These are phyloP conservation scores for Cladosporium velox DNA, from an alignment of 2,329 filamentous ascomycete species.

Conservation along the genomic window DNA sequence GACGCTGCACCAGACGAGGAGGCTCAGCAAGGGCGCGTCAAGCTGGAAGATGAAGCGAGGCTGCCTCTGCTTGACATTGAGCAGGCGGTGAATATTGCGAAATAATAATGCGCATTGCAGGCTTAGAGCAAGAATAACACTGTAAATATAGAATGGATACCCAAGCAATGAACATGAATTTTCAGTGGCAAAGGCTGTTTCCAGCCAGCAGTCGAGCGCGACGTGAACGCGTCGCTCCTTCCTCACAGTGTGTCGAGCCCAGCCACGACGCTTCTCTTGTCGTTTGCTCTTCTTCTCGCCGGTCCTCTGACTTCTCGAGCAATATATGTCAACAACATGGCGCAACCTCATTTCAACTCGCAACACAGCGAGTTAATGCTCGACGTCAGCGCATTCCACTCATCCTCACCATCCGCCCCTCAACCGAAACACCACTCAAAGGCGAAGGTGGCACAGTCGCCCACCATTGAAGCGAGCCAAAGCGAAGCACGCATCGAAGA, in stretches of 20 bases:
- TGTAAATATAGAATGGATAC: neutral
- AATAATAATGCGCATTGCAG: neutral
- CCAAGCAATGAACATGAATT: neutral
- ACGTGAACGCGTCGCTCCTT: conserved; percentile 12
- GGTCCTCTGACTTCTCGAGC: neutral
- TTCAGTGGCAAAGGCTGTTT: neutral
- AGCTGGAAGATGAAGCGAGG: conserved; percentile 8
- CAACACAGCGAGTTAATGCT: conserved; percentile 25
- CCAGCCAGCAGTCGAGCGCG: neutral
- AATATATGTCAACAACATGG: conserved; percentile 18
- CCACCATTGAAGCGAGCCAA: conserved; percentile 8
- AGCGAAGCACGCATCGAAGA: neutral
- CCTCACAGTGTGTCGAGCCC: neutral
- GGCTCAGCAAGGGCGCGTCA: neutral
- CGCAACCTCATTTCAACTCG: conserved; percentile 14
- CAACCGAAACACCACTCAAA: neutral
- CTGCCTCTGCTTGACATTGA: conserved; percentile 1
- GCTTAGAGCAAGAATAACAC: neutral
- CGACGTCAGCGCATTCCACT: conserved; percentile 28
- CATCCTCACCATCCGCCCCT: conserved; percentile 15
- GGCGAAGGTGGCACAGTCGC: neutral
- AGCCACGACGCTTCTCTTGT: neutral
- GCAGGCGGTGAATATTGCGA: conserved; percentile 12
- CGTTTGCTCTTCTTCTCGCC: neutral
- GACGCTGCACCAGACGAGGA: conserved; percentile 21